These are phyloP conservation scores for Irpex sp. DNA, from an alignment of 1,284 basidiomycete genomes.

Conservation along the genomic window DNA sequence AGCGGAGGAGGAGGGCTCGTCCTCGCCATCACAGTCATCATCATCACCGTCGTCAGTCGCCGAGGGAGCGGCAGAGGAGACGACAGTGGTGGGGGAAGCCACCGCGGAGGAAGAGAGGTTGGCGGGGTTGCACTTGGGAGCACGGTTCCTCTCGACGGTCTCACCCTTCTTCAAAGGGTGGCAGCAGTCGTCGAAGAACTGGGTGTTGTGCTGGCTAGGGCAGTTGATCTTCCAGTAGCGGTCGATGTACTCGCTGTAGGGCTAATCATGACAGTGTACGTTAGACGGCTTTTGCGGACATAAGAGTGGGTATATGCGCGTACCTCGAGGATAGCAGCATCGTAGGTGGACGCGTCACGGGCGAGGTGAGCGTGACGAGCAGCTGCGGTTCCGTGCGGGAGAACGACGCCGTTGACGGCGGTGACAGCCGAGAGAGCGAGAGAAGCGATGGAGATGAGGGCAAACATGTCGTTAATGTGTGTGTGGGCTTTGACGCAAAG, in stretches of 20 bases:
- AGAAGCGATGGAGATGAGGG: conserved; percentile 41
- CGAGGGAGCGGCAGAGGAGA: conserved; percentile 13
- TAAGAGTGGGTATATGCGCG: conserved; percentile 1
- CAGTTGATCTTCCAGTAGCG: conserved; percentile 61
- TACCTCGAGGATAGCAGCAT: conserved; percentile 31
- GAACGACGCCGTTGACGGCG: conserved; percentile 40
- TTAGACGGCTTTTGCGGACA: neutral
- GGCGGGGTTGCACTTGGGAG: conserved; percentile 47
- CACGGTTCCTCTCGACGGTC: conserved; percentile 42
- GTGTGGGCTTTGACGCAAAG: conserved; percentile 22
- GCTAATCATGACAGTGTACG: conserved; percentile 21
- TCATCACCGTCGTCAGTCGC: conserved; percentile 21
- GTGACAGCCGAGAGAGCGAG: conserved; percentile 45
- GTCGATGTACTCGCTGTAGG: conserved; percentile 61
- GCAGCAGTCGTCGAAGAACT: conserved; percentile 65
- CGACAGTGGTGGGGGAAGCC: conserved; percentile 18
- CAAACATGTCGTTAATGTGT: conserved; percentile 35
- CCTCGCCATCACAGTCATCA: conserved; percentile 21
- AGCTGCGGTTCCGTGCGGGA: conserved; percentile 36
- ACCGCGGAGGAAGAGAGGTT: conserved; percentile 17
- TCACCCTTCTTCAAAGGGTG: conserved; percentile 50
- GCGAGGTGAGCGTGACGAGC: conserved; percentile 21
- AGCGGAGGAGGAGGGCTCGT: conserved; percentile 15
- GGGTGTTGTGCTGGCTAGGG: conserved; percentile 55
- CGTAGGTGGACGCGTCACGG: conserved; percentile 37